phyloP scores from a whole-genome alignment of 1,284 basidiomycete genomes.

The Mycena sp. region DNA sequence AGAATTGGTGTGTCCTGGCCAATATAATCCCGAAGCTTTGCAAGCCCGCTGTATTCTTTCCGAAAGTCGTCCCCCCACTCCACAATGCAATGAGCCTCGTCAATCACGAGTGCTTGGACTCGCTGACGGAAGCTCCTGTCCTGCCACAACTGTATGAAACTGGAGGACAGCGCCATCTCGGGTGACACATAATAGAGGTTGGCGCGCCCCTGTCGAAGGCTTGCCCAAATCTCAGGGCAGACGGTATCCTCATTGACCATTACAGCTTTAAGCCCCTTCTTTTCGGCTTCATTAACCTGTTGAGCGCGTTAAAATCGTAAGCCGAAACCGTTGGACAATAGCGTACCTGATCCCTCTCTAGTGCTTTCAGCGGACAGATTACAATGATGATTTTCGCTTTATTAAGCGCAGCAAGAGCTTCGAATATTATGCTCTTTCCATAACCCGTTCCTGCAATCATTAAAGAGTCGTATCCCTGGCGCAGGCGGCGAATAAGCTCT shows the following conservation, averaged over 20 bases:
- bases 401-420: slow-evolving; percentile 25
- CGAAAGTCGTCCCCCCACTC: slow-evolving; percentile 35
- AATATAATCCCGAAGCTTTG: slow-evolving; percentile 26
- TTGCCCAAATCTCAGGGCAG: slow-evolving; percentile 19
- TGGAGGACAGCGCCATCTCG: slow-evolving; percentile 23
- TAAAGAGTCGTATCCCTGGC: slow-evolving; percentile 32
- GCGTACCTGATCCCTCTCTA: slow-evolving; percentile 39
- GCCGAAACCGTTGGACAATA: too few relatives aligned
- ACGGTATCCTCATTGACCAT: slow-evolving; percentile 31
- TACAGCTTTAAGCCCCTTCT: slow-evolving; percentile 9
- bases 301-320: neutral
- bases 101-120: slow-evolving; percentile 33
- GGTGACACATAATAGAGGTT: slow-evolving; percentile 30
- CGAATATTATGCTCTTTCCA: slow-evolving; percentile 35
- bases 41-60: slow-evolving; percentile 33
- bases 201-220: neutral
- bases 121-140: slow-evolving; percentile 26
- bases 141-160: slow-evolving; percentile 33
- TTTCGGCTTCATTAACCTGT: slow-evolving; percentile 14
- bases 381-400: slow-evolving; percentile 30
- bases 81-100: slow-evolving; percentile 38
- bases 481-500: slow-evolving; percentile 9
- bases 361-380: slow-evolving; percentile 36
- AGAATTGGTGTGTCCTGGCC: slow-evolving; percentile 36
- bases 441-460: slow-evolving; percentile 32